A percentile compares a stretch with the other conserved stretches of the same genome.
Evolutionary conservation across 208 protist genomes (phyloP).

Genomic region (Acanthamoeba polyphaga): DNA sequence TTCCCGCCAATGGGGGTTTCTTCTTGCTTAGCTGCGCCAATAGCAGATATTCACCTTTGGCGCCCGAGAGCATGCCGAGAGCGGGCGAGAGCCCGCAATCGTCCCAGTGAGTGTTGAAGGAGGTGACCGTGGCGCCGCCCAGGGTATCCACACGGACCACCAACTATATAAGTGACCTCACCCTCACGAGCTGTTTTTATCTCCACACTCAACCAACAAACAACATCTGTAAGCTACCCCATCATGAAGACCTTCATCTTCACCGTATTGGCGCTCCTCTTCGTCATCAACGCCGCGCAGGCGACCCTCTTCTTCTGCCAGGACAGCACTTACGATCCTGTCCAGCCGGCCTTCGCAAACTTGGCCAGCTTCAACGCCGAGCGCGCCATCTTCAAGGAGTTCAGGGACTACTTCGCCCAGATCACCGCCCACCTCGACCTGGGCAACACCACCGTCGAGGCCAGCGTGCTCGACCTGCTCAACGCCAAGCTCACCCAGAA

Average conservation of each 20-base stretch:
- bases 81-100: too few species aligned
- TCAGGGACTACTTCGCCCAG: neutral
- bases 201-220: too few species aligned
- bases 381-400: neutral
- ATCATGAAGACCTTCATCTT: neutral
- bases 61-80: too few species aligned
- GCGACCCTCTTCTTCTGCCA: neutral
- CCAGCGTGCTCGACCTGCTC: neutral
- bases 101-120: too few species aligned
- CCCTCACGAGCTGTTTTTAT: too few species aligned
- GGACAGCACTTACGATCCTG: neutral
- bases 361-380: neutral
- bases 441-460: slow-evolving; percentile 6
- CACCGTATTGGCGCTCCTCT: neutral
- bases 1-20: too few species aligned
- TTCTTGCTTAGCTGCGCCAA: too few species aligned
- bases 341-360: neutral
- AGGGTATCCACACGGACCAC: too few species aligned
- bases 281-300: neutral
- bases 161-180: too few species aligned
- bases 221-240: too few species aligned
- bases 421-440: neutral
- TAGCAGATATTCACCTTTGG: too few species aligned
- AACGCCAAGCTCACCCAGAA: neutral
- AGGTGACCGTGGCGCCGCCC: too few species aligned